phyloP scores from a whole-genome alignment of 1,284 basidiomycete species.

The Fomitiporia mediterranea region DNA sequence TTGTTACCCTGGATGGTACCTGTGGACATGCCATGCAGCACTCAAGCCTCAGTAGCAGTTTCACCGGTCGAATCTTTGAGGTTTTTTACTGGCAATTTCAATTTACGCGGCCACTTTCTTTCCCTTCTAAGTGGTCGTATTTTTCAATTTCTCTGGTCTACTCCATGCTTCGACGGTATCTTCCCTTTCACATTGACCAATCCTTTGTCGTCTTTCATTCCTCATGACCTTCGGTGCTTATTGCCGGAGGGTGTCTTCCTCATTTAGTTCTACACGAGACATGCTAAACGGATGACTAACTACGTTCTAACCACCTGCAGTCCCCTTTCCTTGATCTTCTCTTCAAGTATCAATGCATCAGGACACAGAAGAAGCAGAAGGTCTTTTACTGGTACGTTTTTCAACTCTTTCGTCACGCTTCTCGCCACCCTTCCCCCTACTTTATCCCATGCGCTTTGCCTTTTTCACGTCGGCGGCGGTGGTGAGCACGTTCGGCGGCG shows the following conservation, averaged over 20 bases:
- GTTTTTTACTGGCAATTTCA: too few species aligned
- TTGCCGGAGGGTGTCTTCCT: neutral
- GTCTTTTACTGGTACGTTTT: conserved; percentile 84
- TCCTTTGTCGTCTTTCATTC: neutral
- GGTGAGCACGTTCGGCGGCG: neutral
- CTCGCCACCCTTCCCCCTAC: neutral
- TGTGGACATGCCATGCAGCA: too few species aligned
- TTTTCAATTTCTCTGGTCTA: neutral
- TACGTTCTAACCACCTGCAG: conserved; percentile 34
- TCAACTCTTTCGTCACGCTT: neutral
- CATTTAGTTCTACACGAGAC: neutral
- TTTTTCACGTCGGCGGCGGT: conserved; percentile 5
- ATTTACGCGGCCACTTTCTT: too few species aligned
- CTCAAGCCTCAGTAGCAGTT: too few species aligned
- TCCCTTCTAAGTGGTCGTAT: too few species aligned
- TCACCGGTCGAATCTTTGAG: too few species aligned
- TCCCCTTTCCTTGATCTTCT: conserved; percentile 89
- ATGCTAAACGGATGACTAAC: neutral
- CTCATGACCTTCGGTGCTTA: neutral
- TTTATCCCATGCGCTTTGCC: neutral
- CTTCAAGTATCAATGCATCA: conserved; percentile 92
- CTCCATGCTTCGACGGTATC: neutral
- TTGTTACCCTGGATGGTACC: too few species aligned
- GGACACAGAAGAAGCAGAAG: conserved; percentile 95
- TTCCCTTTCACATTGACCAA: neutral